Evolutionary conservation across 441 rosid genomes (phyloP), one percentile per base, ranked within the genome.

Genomic region (Erysimum pusillum): DNA sequence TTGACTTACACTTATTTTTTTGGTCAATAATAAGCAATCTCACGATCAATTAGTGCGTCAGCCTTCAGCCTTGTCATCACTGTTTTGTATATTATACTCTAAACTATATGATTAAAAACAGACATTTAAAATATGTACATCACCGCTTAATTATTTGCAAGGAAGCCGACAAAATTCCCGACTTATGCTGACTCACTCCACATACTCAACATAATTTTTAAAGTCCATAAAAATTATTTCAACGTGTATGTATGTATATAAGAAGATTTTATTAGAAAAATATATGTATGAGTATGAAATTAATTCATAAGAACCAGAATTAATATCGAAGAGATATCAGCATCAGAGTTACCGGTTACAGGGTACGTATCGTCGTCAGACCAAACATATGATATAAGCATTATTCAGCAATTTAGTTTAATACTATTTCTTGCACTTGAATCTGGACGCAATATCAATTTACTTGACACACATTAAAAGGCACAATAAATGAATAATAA

Each of bases 101-200:
- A 58, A 18, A 58, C 20, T 45, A 39, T 45, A 48, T 35, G 14
- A 58, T 11, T 18, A 36, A 15, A 20, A 44, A 41, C 1, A 51
- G 7, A 45, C 39, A 74, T 34, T 46, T 25, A 25, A 38, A 58
- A 67, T 13, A 38, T 75, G 14, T 6, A 74, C 49, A 74, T 59
- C 79, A 59, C 62, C 53, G 46, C 35, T 67, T 51, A 60, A 67
- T 67, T 39, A 75, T 75, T 32, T 36, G 38, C 7, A 10, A 60
- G 48, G 32, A 75, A 75, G 12, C 51, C 42, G 69, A 68, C 74
- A 58, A 66, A 60, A 31, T 18, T 39, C 14, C 63, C 63, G 9
- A 32, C 69, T 75, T 6, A 49, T 39, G 69, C 79, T 75, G 74
- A 60, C 79, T 60, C 74, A 67, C 48, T 67, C 74, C 62, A 49